Evolutionary conservation across 495 filamentous ascomycete genomes (phyloP).

Genomic region (Hypoxylon trugodes): DNA sequence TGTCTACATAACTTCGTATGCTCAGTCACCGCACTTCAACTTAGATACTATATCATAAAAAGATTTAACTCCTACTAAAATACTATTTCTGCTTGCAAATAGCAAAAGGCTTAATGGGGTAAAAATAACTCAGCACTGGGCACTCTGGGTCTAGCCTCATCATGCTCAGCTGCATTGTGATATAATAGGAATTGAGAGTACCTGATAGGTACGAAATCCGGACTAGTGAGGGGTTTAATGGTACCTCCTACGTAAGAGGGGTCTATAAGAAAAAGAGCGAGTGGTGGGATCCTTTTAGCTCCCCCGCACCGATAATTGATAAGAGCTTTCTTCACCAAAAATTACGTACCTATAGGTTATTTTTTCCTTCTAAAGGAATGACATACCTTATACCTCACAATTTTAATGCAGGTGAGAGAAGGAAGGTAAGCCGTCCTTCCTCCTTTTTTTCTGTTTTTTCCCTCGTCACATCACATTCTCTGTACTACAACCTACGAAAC

Average conservation of each 20-base stretch:
- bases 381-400: conserved; percentile 10
- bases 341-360: conserved; percentile 14
- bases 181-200: conserved; percentile 7
- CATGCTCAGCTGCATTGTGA: conserved; percentile 20
- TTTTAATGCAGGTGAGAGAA: neutral
- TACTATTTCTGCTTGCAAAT: too few relatives aligned
- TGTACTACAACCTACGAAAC: conserved; percentile 14
- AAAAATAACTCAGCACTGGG: conserved; percentile 39
- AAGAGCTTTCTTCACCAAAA: conserved; percentile 35
- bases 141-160: conserved; percentile 24
- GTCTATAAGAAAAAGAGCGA: neutral
- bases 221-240: conserved; percentile 36
- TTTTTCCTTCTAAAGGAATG: conserved; percentile 5
- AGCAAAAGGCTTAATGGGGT: conserved; percentile 27
- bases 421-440: conserved; percentile 15
- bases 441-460: conserved; percentile 4
- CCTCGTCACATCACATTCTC: conserved; percentile 18
- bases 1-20: too few relatives aligned
- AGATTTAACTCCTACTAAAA: neutral
- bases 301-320: conserved; percentile 39
- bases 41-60: neutral
- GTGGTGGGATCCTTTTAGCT: conserved; percentile 18
- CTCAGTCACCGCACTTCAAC: too few relatives aligned
- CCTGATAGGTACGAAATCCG: conserved; percentile 19
- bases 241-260: conserved; percentile 23